Percentiles rank a stretch among this genome's conserved stretches.
These are phyloP conservation scores for Mallotus repandus DNA, from an alignment of 441 rosid genomes.

Conservation along the genomic window DNA sequence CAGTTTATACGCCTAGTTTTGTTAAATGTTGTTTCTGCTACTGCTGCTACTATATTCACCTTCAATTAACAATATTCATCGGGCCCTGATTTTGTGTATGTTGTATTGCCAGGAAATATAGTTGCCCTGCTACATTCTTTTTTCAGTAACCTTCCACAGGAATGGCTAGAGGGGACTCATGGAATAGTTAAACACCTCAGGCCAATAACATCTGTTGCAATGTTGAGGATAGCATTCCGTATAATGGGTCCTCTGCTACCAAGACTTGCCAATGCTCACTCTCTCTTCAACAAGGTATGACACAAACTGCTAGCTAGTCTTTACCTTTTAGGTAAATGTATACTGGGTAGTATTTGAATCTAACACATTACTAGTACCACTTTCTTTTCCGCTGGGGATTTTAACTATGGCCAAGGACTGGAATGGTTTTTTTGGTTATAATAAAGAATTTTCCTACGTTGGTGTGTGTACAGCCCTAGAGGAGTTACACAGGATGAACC, in stretches of 20 bases:
- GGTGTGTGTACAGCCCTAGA: no score
- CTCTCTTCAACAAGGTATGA: conserved; percentile 85
- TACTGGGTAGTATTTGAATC: conserved; percentile 2
- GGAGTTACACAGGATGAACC: no score
- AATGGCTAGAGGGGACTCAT: conserved; percentile 96
- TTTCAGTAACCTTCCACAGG: conserved; percentile 96
- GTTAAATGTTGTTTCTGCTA: not conserved
- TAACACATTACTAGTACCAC: not conserved
- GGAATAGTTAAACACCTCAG: conserved; percentile 71
- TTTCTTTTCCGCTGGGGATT: not conserved
- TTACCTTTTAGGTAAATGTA: conserved; percentile 13
- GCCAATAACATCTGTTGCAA: conserved; percentile 89
- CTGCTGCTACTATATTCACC: not conserved
- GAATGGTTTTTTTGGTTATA: no score
- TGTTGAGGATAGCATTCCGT: conserved; percentile 92
- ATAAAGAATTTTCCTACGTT: no score
- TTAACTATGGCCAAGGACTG: not conserved
- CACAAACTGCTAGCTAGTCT: not conserved
- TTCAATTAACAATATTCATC: not conserved
- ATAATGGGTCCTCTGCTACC: conserved; percentile 96
- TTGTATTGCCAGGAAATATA: conserved; percentile 62
- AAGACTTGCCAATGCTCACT: conserved; percentile 83
- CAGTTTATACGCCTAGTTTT: conserved; percentile 11
- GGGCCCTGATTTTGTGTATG: not conserved
- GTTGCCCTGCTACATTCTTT: conserved; percentile 92